These are phyloP conservation scores for Phalaenopsis equestris DNA, from an alignment of 106 monocot genomes.

Conservation along the genomic window DNA sequence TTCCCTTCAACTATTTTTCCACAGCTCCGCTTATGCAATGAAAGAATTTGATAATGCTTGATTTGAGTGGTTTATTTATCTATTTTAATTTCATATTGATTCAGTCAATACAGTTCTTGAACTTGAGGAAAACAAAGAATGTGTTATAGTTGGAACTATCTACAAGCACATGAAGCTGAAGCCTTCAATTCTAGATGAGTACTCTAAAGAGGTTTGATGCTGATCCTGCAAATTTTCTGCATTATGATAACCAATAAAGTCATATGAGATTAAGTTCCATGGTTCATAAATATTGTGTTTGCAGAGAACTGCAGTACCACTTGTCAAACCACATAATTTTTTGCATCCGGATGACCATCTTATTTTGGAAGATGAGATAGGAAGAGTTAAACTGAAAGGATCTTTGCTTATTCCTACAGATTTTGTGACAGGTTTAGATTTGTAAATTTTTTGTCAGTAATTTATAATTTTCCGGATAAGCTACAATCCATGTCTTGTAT, in stretches of 20 bases:
- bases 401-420: constrained; percentile 38
- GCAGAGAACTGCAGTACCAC: constrained; percentile 84
- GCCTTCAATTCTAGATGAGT: constrained; percentile 87
- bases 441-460: neutral
- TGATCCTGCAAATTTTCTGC: neutral
- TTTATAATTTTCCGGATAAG: neutral
- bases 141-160: constrained; percentile 85
- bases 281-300: constrained; percentile 12
- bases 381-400: constrained; percentile 88
- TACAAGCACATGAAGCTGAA: constrained; percentile 99
- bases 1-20: neutral
- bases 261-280: neutral
- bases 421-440: constrained; percentile 70
- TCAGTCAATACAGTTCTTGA: constrained; percentile 81
- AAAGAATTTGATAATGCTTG: neutral
- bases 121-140: constrained; percentile 87
- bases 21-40: neutral
- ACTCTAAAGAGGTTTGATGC: constrained; percentile 79
- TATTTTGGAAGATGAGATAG: constrained; percentile 97
- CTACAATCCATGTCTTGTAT: neutral
- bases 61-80: neutral
- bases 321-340: constrained; percentile 94
- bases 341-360: constrained; percentile 92
- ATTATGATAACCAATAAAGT: neutral
- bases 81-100: constrained; percentile 9